A percentile compares a stretch with the other conserved stretches of the same genome.
phyloP scores from a whole-genome alignment of 2,329 filamentous ascomycete species.

The Diatrype stigma region DNA sequence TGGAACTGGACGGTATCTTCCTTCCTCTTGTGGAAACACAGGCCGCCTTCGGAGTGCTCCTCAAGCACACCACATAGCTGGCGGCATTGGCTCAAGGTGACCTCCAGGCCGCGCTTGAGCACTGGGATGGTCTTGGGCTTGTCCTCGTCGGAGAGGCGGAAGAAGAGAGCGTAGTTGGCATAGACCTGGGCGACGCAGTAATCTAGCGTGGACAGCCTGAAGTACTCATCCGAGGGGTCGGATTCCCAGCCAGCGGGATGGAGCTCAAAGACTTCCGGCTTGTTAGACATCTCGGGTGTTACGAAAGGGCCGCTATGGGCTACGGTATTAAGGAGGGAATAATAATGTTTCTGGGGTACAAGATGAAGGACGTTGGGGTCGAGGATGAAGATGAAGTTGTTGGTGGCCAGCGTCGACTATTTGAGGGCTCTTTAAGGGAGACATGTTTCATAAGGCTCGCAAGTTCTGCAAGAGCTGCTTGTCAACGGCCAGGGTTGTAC shows the following conservation, averaged over 20 bases:
- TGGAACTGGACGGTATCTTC: conserved; percentile 24
- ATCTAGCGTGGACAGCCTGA: conserved; percentile 3
- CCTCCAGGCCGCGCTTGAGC: conserved; percentile 25
- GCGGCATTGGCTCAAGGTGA: neutral
- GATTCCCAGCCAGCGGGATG: conserved; percentile 5
- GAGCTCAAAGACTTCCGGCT: neutral
- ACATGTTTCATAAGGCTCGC: no score
- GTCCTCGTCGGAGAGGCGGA: neutral
- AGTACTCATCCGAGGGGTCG: conserved; percentile 2
- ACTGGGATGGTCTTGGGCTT: conserved; percentile 4
- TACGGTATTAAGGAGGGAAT: no score
- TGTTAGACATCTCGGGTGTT: neutral
- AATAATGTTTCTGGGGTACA: no score
- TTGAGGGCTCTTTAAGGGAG: no score
- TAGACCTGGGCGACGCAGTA: neutral
- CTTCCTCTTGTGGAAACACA: conserved; percentile 24
- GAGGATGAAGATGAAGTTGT: no score
- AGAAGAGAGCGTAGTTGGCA: conserved; percentile 8
- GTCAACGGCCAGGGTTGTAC: no score
- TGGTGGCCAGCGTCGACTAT: no score
- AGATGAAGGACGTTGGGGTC: no score
- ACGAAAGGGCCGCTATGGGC: neutral
- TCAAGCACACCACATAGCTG: neutral
- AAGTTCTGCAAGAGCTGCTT: no score
- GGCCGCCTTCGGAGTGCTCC: neutral